These are phyloP conservation scores for Russula compacta DNA, from an alignment of 768 basidiomycete genomes.

Conservation along the genomic window DNA sequence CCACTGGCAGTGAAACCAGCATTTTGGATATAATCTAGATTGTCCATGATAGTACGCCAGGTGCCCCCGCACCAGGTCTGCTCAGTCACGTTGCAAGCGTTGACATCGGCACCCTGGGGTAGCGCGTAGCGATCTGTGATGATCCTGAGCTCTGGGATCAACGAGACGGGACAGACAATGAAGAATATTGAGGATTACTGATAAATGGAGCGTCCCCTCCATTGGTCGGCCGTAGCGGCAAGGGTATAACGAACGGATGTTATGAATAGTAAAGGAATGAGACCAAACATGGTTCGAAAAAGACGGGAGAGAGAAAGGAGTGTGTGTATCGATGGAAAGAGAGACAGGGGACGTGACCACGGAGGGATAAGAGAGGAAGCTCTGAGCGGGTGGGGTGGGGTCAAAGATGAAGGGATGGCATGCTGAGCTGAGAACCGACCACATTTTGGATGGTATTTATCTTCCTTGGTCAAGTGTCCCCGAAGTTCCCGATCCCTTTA, in stretches of 20 bases:
- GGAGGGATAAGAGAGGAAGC: not conserved
- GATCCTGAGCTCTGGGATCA: conserved; percentile 32
- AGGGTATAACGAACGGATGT: conserved; percentile 28
- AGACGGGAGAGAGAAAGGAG: conserved; percentile 1
- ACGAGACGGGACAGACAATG: not conserved
- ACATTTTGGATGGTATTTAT: not conserved
- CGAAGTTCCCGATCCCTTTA: not conserved
- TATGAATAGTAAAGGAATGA: conserved; percentile 21
- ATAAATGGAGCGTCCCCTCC: conserved; percentile 73
- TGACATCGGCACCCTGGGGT: conserved; percentile 41
- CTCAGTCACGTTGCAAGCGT: conserved; percentile 45
- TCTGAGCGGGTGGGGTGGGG: not conserved
- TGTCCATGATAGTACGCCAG: conserved; percentile 64
- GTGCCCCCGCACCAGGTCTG: conserved; percentile 82
- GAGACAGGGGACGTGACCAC: not conserved
- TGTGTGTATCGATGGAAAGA: not conserved
- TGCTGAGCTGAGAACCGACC: no score
- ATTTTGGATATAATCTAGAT: conserved; percentile 78
- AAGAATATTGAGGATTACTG: conserved; percentile 38
- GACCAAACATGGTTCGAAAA: not conserved
- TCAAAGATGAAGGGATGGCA: no score
- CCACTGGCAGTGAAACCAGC: conserved; percentile 73
- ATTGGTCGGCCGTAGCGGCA: conserved; percentile 62
- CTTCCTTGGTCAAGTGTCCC: not conserved
- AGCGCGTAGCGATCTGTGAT: conserved; percentile 74